Evolutionary conservation across 2,329 filamentous ascomycete species (phyloP).

Genomic region (Aquanectria penicillioides): DNA sequence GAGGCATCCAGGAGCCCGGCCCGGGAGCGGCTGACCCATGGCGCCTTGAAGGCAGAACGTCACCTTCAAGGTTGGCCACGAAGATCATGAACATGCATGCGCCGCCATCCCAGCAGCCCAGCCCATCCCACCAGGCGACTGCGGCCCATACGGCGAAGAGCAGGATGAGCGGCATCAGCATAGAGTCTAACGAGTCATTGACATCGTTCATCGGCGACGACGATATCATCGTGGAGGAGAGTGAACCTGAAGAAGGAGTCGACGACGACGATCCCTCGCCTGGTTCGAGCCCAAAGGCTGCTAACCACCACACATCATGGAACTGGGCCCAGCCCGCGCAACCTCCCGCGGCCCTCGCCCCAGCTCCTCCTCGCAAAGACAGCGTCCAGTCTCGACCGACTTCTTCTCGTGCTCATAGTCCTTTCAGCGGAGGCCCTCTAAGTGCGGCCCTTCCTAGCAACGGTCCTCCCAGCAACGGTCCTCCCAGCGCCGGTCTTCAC

Average conservation of each 20-base stretch:
- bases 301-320: conserved; percentile 15
- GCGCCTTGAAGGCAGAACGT: conserved; percentile 5
- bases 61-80: neutral
- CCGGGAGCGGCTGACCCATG: conserved; percentile 18
- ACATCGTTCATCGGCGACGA: conserved; percentile 13
- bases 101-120: too few relatives aligned
- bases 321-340: conserved; percentile 17
- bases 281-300: neutral
- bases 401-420: neutral
- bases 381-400: neutral
- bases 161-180: conserved; percentile 17
- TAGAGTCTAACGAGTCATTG: conserved; percentile 3
- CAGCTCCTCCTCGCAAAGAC: conserved; percentile 13
- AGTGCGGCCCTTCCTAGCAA: too few relatives aligned
- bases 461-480: too few relatives aligned
- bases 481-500: too few relatives aligned
- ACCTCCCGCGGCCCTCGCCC: neutral
- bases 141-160: neutral
- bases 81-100: neutral
- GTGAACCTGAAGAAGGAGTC: too few relatives aligned
- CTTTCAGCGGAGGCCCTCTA: neutral
- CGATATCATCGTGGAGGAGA: neutral
- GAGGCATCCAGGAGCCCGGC: neutral
- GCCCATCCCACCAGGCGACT: neutral
- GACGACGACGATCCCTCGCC: neutral